These are phyloP conservation scores for Solanum ahanhuiri DNA, from an alignment of 257 asterid species.

Conservation along the genomic window DNA sequence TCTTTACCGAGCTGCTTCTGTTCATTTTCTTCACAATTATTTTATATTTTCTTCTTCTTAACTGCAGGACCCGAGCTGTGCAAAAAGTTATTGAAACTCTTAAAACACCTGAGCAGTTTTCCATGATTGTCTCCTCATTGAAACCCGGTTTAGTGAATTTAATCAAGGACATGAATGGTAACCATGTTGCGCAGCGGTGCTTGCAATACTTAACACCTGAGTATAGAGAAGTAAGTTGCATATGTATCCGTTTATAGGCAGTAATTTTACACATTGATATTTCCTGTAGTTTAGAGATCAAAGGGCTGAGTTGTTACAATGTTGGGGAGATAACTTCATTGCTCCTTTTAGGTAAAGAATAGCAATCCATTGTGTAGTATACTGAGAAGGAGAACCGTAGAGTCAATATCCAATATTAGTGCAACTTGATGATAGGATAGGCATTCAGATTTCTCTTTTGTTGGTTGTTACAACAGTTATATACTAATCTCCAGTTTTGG, in stretches of 20 bases:
- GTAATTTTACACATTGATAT: background rate
- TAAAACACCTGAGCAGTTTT: conserved; percentile 53
- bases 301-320: background rate
- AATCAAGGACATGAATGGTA: conserved; percentile 80
- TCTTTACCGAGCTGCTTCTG: background rate
- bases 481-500: background rate
- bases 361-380: background rate
- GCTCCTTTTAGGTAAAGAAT: background rate
- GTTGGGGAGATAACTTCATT: background rate
- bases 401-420: background rate
- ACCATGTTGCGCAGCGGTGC: conserved; percentile 87
- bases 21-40: background rate
- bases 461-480: background rate
- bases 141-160: conserved; percentile 88
- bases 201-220: conserved; percentile 65
- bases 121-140: conserved; percentile 58
- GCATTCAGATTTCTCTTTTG: background rate
- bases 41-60: background rate
- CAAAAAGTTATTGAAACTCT: conserved; percentile 92
- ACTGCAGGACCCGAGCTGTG: conserved; percentile 83
- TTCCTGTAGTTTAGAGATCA: background rate
- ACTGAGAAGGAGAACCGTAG: background rate
- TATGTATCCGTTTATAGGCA: background rate
- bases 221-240: conserved; percentile 60
- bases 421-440: background rate